Conservation (phyloP, 495 filamentous ascomycete species). For the Cetradonia linearis region DNA sequence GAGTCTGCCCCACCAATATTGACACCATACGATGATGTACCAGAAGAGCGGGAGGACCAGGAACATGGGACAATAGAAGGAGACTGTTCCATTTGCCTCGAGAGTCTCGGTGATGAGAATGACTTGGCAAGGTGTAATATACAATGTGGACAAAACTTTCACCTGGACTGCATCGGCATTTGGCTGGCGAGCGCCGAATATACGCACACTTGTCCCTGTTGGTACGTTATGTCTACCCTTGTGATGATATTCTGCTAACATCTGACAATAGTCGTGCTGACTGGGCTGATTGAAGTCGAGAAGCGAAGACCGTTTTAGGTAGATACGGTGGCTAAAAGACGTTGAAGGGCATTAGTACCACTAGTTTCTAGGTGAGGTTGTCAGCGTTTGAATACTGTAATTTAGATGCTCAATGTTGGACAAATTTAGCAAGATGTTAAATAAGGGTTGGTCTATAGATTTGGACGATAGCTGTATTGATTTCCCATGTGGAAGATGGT, state of each 20-base stretch:
- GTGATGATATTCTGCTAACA: neutral
- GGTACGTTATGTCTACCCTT: neutral
- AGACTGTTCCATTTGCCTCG: constrained; percentile 14
- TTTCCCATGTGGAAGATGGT: too few species aligned
- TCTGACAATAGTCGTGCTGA: constrained; percentile 4
- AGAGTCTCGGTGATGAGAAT: constrained; percentile 1
- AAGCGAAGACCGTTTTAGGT: too few species aligned
- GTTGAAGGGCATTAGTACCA: too few species aligned
- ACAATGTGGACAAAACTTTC: constrained; percentile 12
- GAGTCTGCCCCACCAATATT: neutral
- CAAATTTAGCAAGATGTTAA: too few species aligned
- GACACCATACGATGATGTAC: neutral
- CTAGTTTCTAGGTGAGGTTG: too few species aligned
- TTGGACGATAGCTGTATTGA: too few species aligned
- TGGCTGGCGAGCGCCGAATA: neutral
- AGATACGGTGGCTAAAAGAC: too few species aligned
- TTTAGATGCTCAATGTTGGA: too few species aligned
- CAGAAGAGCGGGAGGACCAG: neutral
- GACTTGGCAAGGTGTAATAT: neutral
- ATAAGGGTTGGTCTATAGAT: too few species aligned
- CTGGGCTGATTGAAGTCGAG: constrained; percentile 11
- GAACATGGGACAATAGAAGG: neutral
- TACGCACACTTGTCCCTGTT: constrained; percentile 8
- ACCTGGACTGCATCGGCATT: neutral
- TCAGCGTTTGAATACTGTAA: too few species aligned